A percentile compares a stretch with the other conserved stretches of the same genome.
Evolutionary conservation across 2,329 filamentous ascomycete species (phyloP).

Genomic region (Penicillium polonicum): DNA sequence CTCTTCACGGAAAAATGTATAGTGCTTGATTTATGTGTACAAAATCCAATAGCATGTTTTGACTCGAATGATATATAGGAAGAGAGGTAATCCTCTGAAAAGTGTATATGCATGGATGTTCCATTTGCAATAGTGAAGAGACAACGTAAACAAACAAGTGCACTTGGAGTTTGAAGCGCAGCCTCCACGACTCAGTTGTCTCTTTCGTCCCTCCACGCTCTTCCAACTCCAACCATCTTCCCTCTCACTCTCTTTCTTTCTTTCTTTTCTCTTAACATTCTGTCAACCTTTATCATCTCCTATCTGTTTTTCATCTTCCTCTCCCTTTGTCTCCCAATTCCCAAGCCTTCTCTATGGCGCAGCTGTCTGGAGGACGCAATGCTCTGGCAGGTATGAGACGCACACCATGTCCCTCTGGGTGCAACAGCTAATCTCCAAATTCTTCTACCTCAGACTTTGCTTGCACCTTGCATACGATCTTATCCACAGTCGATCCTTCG

Average conservation of each 20-base stretch:
- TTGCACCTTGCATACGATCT: background rate
- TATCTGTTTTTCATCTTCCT: background rate
- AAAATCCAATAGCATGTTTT: background rate
- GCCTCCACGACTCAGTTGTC: background rate
- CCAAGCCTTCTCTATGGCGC: background rate
- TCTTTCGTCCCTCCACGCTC: background rate
- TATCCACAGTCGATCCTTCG: background rate
- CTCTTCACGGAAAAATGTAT: conserved; percentile 16
- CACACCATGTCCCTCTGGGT: background rate
- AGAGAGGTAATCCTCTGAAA: background rate
- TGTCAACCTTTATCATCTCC: background rate
- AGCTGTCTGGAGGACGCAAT: background rate
- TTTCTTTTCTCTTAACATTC: background rate
- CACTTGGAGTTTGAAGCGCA: background rate
- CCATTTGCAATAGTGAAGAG: background rate
- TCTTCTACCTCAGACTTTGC: background rate
- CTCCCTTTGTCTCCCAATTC: background rate
- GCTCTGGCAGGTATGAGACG: background rate
- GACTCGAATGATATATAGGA: background rate
- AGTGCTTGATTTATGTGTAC: conserved; percentile 8
- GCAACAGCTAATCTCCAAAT: background rate
- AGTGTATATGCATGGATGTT: background rate
- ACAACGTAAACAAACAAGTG: background rate
- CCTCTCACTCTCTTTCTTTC: background rate
- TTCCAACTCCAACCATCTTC: conserved; percentile 9